Evolutionary conservation across 176 grass and related monocot genomes (phyloP).

Genomic region (Aegilops umbellulata): DNA sequence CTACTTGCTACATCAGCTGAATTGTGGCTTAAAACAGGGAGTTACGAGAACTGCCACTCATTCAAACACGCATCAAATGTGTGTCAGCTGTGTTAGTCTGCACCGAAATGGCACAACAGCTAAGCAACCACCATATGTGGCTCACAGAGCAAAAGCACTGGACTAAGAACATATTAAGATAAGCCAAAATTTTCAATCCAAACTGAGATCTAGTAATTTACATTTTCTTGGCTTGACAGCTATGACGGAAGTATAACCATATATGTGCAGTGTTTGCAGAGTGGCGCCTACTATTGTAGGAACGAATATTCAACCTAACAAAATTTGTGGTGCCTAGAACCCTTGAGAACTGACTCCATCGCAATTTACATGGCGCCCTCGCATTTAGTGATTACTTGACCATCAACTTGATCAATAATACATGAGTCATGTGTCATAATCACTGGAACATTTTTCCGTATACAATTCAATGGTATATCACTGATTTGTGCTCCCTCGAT

Average conservation of each 20-base stretch:
- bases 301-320: background rate
- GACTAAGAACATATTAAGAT: background rate
- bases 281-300: background rate
- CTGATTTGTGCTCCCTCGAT: background rate
- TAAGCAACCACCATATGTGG: background rate
- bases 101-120: background rate
- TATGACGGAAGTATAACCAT: background rate
- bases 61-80: background rate
- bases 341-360: background rate
- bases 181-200: background rate
- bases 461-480: background rate
- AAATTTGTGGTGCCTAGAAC: background rate
- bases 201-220: background rate
- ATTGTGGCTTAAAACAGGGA: background rate
- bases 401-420: background rate
- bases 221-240: constrained; percentile 11
- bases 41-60: background rate
- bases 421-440: too few relatives aligned
- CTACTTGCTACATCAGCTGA: background rate
- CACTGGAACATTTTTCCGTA: background rate
- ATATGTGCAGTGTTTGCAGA: background rate
- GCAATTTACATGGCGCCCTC: too few relatives aligned
- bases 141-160: background rate
- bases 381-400: background rate
- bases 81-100: background rate